Percentiles rank a stretch among this genome's conserved stretches.
Conservation (phyloP, 768 basidiomycete genomes). For the Boletellus sp. region DNA sequence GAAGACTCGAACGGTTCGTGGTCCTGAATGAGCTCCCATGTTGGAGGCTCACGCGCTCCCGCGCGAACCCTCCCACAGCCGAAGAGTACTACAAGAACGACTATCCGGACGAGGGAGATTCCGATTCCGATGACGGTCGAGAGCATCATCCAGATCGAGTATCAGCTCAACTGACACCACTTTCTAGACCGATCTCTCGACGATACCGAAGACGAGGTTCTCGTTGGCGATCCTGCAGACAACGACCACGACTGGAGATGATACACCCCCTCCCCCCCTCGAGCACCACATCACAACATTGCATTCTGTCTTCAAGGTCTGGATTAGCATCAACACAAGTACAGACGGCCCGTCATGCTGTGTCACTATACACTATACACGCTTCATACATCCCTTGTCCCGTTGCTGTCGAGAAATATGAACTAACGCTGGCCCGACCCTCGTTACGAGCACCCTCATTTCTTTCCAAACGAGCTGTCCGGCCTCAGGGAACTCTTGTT, state of each 20-base stretch:
- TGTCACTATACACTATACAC: slow-evolving; percentile 15
- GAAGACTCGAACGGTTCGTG: slow-evolving; percentile 78
- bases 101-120: slow-evolving; percentile 70
- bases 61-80: slow-evolving; percentile 37
- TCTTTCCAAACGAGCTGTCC: background rate
- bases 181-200: slow-evolving; percentile 58
- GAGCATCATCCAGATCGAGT: slow-evolving; percentile 5
- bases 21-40: background rate
- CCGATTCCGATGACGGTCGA: slow-evolving; percentile 41
- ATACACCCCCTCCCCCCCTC: slow-evolving; percentile 6
- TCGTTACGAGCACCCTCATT: background rate
- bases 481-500: slow-evolving; percentile 2
- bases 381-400: slow-evolving; percentile 9
- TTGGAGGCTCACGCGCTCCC: background rate
- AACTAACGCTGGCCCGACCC: background rate
- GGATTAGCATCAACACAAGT: slow-evolving; percentile 18
- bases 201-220: slow-evolving; percentile 46
- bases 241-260: slow-evolving; percentile 34
- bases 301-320: slow-evolving; percentile 17
- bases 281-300: slow-evolving; percentile 13
- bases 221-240: slow-evolving; percentile 29
- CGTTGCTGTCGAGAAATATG: background rate
- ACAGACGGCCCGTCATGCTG: slow-evolving; percentile 14
- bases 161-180: background rate
- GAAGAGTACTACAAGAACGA: slow-evolving; percentile 86